These are phyloP conservation scores for Irpex sp. DNA, from an alignment of 1,284 basidiomycete genomes.

Conservation along the genomic window DNA sequence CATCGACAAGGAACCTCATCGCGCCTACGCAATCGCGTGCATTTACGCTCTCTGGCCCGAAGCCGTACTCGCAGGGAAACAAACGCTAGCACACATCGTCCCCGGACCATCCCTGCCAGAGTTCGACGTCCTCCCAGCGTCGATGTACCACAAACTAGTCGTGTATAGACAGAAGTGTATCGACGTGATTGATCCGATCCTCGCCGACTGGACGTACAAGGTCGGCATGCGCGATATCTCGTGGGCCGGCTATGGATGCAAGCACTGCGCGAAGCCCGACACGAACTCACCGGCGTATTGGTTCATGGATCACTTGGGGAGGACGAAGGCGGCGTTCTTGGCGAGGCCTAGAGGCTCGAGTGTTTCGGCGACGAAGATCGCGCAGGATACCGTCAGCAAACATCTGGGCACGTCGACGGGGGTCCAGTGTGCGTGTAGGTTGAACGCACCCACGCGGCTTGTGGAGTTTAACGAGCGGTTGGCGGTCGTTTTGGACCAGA, in stretches of 20 bases:
- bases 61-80: conserved; percentile 11
- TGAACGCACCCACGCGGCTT: conserved; percentile 29
- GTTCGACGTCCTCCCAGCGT: conserved; percentile 4
- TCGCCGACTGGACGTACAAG: not conserved
- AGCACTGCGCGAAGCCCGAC: not conserved
- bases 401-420: not conserved
- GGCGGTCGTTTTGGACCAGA: conserved; percentile 21
- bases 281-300: not conserved
- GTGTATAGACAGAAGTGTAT: conserved; percentile 6
- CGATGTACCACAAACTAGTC: conserved; percentile 6
- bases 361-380: not conserved
- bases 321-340: not conserved
- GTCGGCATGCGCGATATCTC: not conserved
- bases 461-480: conserved; percentile 64
- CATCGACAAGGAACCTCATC: conserved; percentile 8
- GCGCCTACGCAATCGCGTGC: conserved; percentile 4
- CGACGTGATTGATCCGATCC: not conserved
- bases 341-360: not conserved
- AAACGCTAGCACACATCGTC: conserved; percentile 6
- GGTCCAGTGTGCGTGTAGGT: not conserved
- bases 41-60: conserved; percentile 8
- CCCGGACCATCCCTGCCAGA: conserved; percentile 1
- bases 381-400: not conserved
- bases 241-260: not conserved
- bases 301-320: not conserved